Evolutionary conservation across 2,329 filamentous ascomycete species (phyloP).

Genomic region (Colletotrichum sp.): DNA sequence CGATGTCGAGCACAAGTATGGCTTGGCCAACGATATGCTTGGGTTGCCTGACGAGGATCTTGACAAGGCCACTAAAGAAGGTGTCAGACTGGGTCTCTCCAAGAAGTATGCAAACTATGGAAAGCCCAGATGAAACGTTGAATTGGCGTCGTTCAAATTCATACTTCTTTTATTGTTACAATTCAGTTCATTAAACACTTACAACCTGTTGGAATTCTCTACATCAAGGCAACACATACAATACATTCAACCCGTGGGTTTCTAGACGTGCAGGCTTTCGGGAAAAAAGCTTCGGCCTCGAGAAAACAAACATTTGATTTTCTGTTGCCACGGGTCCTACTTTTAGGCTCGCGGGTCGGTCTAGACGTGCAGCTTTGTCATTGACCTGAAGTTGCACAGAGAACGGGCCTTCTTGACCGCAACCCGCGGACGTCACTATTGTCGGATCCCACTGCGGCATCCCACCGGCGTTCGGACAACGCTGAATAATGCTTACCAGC

Average conservation of each 20-base stretch:
- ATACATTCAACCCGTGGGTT: neutral
- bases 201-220: neutral
- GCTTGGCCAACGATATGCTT: conserved; percentile 55
- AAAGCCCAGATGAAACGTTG: neutral
- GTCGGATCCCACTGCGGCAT: neutral
- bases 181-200: neutral
- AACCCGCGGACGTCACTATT: neutral
- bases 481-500: neutral
- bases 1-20: conserved; percentile 44
- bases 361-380: neutral
- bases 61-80: conserved; percentile 58
- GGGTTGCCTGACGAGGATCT: conserved; percentile 63
- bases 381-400: neutral
- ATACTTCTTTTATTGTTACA: neutral
- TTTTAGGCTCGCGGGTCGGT: neutral
- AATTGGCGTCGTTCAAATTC: neutral
- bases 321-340: neutral
- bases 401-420: neutral
- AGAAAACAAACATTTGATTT: neutral
- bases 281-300: neutral
- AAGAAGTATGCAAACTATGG: neutral
- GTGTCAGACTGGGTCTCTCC: conserved; percentile 42
- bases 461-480: neutral
- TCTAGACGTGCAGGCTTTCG: neutral
- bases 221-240: neutral